Evolutionary conservation across 306 rosid species (phyloP), one percentile per base, ranked within the genome.

Genomic region (Ochetophila trinervis): DNA sequence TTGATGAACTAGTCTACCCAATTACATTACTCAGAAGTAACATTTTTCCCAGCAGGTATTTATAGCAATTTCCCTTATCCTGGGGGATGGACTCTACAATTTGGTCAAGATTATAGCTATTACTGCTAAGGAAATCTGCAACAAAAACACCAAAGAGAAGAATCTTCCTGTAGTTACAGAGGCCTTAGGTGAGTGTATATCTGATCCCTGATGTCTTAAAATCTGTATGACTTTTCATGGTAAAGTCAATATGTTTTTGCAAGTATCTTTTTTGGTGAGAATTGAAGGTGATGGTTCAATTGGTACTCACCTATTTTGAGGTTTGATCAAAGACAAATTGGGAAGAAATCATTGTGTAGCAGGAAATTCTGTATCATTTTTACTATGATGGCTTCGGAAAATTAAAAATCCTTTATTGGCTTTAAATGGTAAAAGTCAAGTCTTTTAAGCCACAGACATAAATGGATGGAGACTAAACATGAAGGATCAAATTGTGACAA

Each of bases 71-170:
- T 63, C 99, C 47, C 89, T 93, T 69, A 90, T 90, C 65, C 74
- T 93, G 32, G 99, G 98, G 45, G 99, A 93, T 51, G 99, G 99
- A 66, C 77, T 93, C 32, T 93, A 90, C 79, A 90, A 90, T 83
- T 74, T 87, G 73, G 7, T 86, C 59, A 87, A 93, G 79, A 90
- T 86, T 81, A 76, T 93, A 74, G 45, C 77, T 57, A 66, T 87
- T 72, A 86, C 96, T 20, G 16, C 72, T 5, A 84, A 82, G 73
- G 96, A 93, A 78, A 80, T 93, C 74, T 81, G 77, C 80, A 84
- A 37, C 70, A 59, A 79, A 77, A 74, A 87, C 65, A 78, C 83
- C 78, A 73, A 67, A 64, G 79, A 63, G 66, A 78, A 53, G 72
- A 76, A 73, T 74, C 94, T 90, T 79, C 97, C 97, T 48, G 71